Base-by-base conservation (phyloP, 1,139 yeast genomes). In the Kluyveromyces sp. region DNA sequence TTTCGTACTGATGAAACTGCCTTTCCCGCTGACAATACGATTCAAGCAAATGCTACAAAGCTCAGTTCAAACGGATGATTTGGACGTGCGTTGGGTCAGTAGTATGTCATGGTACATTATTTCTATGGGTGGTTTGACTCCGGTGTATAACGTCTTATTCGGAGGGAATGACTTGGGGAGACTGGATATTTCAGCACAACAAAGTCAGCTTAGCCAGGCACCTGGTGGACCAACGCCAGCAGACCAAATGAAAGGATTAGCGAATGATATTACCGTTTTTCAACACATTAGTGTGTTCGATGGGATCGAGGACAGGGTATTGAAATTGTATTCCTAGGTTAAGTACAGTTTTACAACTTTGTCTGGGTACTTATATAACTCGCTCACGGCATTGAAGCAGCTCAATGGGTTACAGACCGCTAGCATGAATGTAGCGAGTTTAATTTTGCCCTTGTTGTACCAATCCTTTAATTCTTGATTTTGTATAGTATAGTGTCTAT, bases 51-150 rank as follows among this genome's bases (percentile, higher is more conserved):
- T 92, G 95, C 67, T 94, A 36, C 98, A 92, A 63, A 78, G 78
- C 28, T 96, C 97, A 3, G 83, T 94, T 11, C 75, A 74, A 49
- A 88, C 97, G 0, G 75, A 82, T 1, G 94, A 92, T 56, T 71
- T 92, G 49, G 94, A 88, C 58, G 96, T 82, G 4, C 70, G 95
- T 33, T 92, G 95, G 77, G 98, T 92, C n/a, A 83, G 94, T 33
- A 81, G 96, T 2, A 81, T 94, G 26, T 88, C 96, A n/a, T 92
- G 97, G 98, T 92, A 92, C 63, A 87, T 92, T 63, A 85, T 92
- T 45, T 86, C 88, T 47, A 76, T 88, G 52, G 67, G 89, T 46
- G 98, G 98, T 31, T 73, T 92, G 49, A 77, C 80, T 52, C 86
- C 96, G 0, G 80, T 92, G 2, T 85, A 83, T 62, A 75, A 86